phyloP scores from a whole-genome alignment of 2,329 filamentous ascomycete species.

The Ceratocystis ficicola region DNA sequence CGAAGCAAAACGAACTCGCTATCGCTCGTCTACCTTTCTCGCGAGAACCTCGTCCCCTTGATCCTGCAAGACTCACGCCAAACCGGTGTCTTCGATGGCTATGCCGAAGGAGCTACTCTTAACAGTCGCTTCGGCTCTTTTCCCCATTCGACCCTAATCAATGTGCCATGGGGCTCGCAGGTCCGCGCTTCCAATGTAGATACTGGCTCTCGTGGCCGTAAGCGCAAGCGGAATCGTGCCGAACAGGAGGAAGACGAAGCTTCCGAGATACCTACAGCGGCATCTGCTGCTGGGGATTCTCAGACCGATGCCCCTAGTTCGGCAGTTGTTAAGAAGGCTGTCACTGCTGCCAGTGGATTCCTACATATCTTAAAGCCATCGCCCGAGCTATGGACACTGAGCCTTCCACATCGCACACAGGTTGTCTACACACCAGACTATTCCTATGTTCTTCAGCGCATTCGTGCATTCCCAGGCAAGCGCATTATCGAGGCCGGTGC shows the following conservation, averaged over 20 bases:
- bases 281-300: slow-evolving; percentile 29
- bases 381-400: slow-evolving; percentile 70
- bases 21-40: slow-evolving; percentile 75
- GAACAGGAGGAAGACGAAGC: slow-evolving; percentile 29
- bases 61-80: slow-evolving; percentile 33
- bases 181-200: slow-evolving; percentile 81
- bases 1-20: slow-evolving; percentile 53
- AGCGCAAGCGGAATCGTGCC: slow-evolving; percentile 31
- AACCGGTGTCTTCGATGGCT: slow-evolving; percentile 45
- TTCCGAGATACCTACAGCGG: slow-evolving; percentile 20
- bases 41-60: slow-evolving; percentile 56
- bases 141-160: slow-evolving; percentile 64
- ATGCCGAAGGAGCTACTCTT: slow-evolving; percentile 54
- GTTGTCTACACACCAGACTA: slow-evolving; percentile 82
- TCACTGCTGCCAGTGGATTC: slow-evolving; percentile 54
- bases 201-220: slow-evolving; percentile 74
- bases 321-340: slow-evolving; percentile 35
- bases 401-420: slow-evolving; percentile 68
- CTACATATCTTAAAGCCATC: slow-evolving; percentile 68
- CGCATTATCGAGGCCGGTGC: slow-evolving; percentile 69
- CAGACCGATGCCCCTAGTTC: slow-evolving; percentile 26
- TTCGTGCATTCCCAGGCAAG: slow-evolving; percentile 60
- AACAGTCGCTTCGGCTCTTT: slow-evolving; percentile 94
- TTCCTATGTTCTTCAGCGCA: slow-evolving; percentile 67
- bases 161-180: slow-evolving; percentile 81